These are phyloP conservation scores for Cladosporium sp. DNA, from an alignment of 2,329 filamentous ascomycete genomes.

Conservation along the genomic window DNA sequence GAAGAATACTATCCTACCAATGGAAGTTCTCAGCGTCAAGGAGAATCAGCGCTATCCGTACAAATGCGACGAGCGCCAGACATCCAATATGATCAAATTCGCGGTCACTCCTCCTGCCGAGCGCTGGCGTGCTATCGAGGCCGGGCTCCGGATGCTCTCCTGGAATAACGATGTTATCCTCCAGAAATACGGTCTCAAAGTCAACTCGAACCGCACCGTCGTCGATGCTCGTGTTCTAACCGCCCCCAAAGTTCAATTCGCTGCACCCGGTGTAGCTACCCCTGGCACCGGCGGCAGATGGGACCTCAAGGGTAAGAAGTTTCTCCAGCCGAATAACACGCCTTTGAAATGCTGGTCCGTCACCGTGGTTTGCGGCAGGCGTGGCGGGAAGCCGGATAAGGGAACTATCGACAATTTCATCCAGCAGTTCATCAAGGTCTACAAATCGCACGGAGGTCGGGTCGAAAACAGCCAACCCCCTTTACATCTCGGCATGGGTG, in stretches of 20 bases:
- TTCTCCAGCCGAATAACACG: constrained; percentile 56
- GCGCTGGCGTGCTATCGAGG: constrained; percentile 62
- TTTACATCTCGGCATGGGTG: constrained; percentile 31
- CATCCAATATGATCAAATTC: constrained; percentile 83
- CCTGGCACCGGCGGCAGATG: constrained; percentile 69
- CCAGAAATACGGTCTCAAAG: constrained; percentile 64
- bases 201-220: constrained; percentile 58
- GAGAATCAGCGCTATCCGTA: constrained; percentile 51
- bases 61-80: constrained; percentile 59
- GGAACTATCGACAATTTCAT: constrained; percentile 48
- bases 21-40: constrained; percentile 50
- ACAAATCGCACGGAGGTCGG: constrained; percentile 55
- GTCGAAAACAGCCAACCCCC: constrained; percentile 44
- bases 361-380: constrained; percentile 55
- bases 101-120: constrained; percentile 70
- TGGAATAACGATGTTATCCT: constrained; percentile 67
- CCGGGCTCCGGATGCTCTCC: constrained; percentile 59
- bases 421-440: constrained; percentile 55
- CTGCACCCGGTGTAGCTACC: constrained; percentile 40
- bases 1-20: constrained; percentile 45
- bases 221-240: constrained; percentile 63
- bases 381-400: constrained; percentile 39
- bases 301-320: constrained; percentile 79
- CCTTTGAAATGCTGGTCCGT: constrained; percentile 68
- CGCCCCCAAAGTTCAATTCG: constrained; percentile 66